A percentile compares a stretch with the other conserved stretches of the same genome.
phyloP scores from a whole-genome alignment of 2,329 filamentous ascomycete species.

The Trichoderma simmonsii region DNA sequence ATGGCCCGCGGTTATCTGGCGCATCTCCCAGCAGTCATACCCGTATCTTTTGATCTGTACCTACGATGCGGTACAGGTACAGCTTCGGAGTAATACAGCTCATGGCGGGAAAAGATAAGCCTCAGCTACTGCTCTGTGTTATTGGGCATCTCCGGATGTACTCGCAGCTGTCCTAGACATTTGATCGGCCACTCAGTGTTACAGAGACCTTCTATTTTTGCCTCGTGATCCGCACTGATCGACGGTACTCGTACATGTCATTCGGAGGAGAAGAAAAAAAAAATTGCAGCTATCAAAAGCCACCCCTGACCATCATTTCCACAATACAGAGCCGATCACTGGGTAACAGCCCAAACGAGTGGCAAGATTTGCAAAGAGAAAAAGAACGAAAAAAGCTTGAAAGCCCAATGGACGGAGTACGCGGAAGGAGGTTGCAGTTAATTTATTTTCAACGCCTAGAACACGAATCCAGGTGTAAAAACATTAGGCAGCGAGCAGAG shows the following conservation, averaged over 20 bases:
- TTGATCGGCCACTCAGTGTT: background rate
- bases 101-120: background rate
- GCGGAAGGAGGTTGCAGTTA: background rate
- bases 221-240: slow-evolving; percentile 10
- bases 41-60: background rate
- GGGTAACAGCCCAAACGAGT: background rate
- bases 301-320: slow-evolving; percentile 17
- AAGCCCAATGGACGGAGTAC: background rate
- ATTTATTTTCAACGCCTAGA: background rate
- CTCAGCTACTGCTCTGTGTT: background rate
- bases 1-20: background rate
- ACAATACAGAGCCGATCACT: slow-evolving; percentile 11
- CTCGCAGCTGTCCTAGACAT: background rate
- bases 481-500: slow-evolving; percentile 1
- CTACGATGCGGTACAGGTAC: background rate
- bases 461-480: background rate
- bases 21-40: background rate
- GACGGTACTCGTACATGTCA: background rate
- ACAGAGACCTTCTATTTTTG: slow-evolving; percentile 15
- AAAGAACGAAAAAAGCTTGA: background rate
- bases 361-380: background rate
- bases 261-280: background rate
- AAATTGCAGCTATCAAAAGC: background rate
- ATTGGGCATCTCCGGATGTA: background rate
- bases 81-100: background rate